Percentiles rank a stretch among this genome's conserved stretches.
These are phyloP conservation scores for Pseudogymnoascus verrucosus DNA, from an alignment of 2,329 filamentous ascomycete genomes.

Conservation along the genomic window DNA sequence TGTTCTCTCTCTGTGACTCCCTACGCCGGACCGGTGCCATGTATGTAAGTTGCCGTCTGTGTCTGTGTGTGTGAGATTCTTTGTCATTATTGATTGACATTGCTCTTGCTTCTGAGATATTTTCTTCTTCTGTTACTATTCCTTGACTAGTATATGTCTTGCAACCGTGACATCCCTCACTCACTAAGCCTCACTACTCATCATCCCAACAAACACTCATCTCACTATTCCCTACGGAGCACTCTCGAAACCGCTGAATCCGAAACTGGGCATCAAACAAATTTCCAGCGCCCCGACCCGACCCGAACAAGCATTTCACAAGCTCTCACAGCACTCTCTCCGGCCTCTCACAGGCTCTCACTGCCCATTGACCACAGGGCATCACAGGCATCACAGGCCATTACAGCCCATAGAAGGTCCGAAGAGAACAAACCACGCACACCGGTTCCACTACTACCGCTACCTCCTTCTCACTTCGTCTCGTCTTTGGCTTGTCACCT, in stretches of 20 bases:
- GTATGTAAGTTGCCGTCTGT: background rate
- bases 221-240: background rate
- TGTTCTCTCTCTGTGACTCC: background rate
- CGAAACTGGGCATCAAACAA: background rate
- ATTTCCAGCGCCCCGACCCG: slow-evolving; percentile 1
- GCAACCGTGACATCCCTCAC: background rate
- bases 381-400: background rate
- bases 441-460: background rate
- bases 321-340: background rate
- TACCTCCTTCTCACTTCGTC: background rate
- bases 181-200: background rate
- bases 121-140: background rate
- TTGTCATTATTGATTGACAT: background rate
- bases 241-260: background rate
- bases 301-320: slow-evolving; percentile 2
- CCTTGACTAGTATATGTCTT: background rate
- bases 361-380: background rate
- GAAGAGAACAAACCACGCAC: background rate
- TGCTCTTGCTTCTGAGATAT: background rate
- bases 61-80: background rate
- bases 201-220: background rate
- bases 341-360: background rate
- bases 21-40: background rate
- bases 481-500: background rate
- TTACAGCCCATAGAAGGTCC: background rate